Percentiles rank a stretch among this genome's conserved stretches.
Evolutionary conservation across 1,139 yeast genomes (phyloP).

Genomic region (Protomyces arabidopsidicola): DNA sequence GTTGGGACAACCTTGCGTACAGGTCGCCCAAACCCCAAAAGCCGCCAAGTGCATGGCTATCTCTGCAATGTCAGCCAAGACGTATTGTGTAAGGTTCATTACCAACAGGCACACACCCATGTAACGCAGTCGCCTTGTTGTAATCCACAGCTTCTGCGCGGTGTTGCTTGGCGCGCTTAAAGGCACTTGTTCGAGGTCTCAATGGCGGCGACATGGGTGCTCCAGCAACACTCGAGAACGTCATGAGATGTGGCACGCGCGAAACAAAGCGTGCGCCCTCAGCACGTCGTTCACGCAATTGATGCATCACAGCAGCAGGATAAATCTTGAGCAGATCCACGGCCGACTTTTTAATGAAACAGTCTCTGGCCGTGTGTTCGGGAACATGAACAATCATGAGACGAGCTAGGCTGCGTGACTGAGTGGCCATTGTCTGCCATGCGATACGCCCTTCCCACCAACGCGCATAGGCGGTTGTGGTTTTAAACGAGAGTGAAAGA

Average conservation of each 20-base stretch:
- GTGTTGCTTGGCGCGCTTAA: background rate
- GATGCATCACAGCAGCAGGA: conserved; percentile 31
- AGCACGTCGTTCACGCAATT: conserved; percentile 31
- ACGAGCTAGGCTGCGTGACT: conserved; percentile 28
- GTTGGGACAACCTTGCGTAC: background rate
- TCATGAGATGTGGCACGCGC: conserved; percentile 28
- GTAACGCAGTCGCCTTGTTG: background rate
- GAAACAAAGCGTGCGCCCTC: background rate
- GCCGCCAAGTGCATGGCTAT: background rate
- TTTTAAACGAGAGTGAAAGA: conserved; percentile 30
- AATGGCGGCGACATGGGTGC: background rate
- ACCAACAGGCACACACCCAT: background rate
- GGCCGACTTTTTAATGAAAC: conserved; percentile 23
- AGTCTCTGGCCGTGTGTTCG: conserved; percentile 14
- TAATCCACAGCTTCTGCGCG: background rate
- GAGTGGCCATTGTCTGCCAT: conserved; percentile 29
- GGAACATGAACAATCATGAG: conserved; percentile 27
- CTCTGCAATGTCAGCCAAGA: background rate
- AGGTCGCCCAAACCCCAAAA: background rate
- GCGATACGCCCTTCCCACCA: conserved; percentile 31
- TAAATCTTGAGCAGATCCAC: conserved; percentile 29
- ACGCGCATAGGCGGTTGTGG: conserved; percentile 32
- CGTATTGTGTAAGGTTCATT: too few species aligned
- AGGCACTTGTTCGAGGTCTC: background rate
- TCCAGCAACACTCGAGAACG: background rate